Base-by-base conservation (phyloP, 2,329 filamentous ascomycete species). In the Penicillium digitatum region DNA sequence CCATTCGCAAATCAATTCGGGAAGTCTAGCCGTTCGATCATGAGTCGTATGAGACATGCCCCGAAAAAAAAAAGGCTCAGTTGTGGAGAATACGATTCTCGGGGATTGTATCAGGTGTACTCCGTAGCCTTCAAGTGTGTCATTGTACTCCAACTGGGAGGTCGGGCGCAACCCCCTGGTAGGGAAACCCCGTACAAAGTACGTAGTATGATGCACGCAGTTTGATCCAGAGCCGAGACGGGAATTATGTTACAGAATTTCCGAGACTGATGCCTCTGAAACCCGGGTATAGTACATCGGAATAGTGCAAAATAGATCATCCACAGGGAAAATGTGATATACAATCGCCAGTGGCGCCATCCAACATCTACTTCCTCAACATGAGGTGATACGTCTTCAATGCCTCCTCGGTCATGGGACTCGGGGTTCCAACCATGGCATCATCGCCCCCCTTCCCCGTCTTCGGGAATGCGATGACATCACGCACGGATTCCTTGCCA, bases 381-480 rank as follows among this genome's bases (percentile, higher is more conserved):
- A 68, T 64, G 52, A 88, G 66, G 67, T 86, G 82, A 75, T 87
- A 87, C 2, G 80, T 83, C 59, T 75, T 70, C 65, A 85, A 71
- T 56, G 82, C 80, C 57, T 82, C 81, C 55, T 83, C 75, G 0
- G 81, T 88, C 60, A 95, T 79, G 59, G 71, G 72, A 48, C 86
- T 86, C 0, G 94, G 94, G 59, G 89, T 89, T 64, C 84, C 85
- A 3, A 95, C 90, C 72, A 95, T 82, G 54, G 85, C 74, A 74
- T 99, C 94, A 68, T 95, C 89, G 0, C 94, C 89, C 0, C 93
- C 92, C 70, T 86, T 91, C 58, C 90, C 91, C 58, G 85, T 92
- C 79, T 99, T 99, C 0, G 94, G 95, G 68, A 99, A 99, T 0
- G 92, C 92, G 72, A 99, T 96, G 1, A 99, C 93, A 75, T 99